Evolutionary conservation across 2,329 filamentous ascomycete genomes (phyloP), one percentile per base, ranked within the genome.

Genomic region (Rugonectria rugulosa): DNA sequence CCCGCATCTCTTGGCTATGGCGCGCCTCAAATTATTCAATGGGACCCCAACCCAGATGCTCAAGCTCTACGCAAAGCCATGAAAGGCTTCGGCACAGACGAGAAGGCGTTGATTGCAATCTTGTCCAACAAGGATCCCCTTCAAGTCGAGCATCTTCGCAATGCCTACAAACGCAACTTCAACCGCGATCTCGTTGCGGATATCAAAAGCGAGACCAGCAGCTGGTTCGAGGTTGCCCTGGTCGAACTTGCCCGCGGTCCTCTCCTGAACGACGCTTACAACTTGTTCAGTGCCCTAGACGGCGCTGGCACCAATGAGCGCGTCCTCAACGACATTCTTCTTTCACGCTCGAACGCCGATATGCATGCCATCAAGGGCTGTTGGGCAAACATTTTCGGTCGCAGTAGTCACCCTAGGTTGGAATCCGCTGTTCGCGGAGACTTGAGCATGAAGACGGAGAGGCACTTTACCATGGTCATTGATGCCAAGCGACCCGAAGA

Each of bases 1-100:
- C 82, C 84, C 10, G 85, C 91, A 1, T 90, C 90, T 0, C 75
- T 83, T 0, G 93, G 93, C 29, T 97, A 97, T 68, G 86, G 86
- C 3, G 82, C 88, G 0, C 84, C 86, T 11, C 89, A 90, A 67
- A 78, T 84, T 40, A 89, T 91, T 37, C 80, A 84, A 24, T 88
- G 82, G 80, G 87, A 96, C 61, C 88, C 86, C 42, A 81, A 77
- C 3, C 76, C 79, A 11, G 87, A 95, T 64, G 89, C 91, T 0
- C 84, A 92, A 53, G 84, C 80, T 4, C 78, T 96, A 19, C 86
- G 91, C 48, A 83, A 83, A 64, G 91, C 94, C 2, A 97, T 97
- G 92, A 97, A 96, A 74, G 92, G 92, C 0, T 91, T 97, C 59
- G 94, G 93, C 27, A 97, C 93, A 0, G 87, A 98, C 67, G 93